Base-by-base conservation (phyloP, 2,329 filamentous ascomycete species). In the Didymella pinodella region DNA sequence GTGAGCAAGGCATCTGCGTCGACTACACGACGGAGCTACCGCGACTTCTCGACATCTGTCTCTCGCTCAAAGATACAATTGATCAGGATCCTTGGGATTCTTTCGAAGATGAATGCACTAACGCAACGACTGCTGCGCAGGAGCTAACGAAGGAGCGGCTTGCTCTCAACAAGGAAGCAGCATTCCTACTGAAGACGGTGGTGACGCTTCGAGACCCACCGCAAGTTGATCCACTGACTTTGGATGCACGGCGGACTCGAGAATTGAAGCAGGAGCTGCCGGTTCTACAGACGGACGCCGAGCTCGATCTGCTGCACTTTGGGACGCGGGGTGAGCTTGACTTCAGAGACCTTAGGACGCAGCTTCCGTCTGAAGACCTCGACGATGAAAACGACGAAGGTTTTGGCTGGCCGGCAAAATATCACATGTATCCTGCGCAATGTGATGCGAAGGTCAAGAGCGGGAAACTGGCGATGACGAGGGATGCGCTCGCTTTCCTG, bases 191-290 rank as follows among this genome's bases (percentile, higher is more conserved):
- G 11, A 71, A 64, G 31, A 55, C 61, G 2, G 54, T 71, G 4
- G 50, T 63, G 22, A 44, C 29, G 5, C 22, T 67, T 4, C 64
- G 54, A 41, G 41, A 56, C 3, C 22, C 34, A 11, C 54, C 47
- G 2, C 11, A 50, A 6, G 29, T 47, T 12, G 52, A 57, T 1
- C 1, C 16, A 31, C 7, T 45, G 10, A 32, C 20, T 3, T 41
- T 12, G 63, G 63, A 56, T 46, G 22, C 56, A 54, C 61, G 54
- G 54, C 54, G 65, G 43, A 18, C 67, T 69, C 48, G 31, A 47
- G 31, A 67, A 16, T 51, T 81, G 36, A 84, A 80, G 60, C 57
- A 80, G 10, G 82, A 85, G 51, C 55, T 78, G 34, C 83, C 84
- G 2, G 49, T 85, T 0, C 70, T 85, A 7, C 53, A n/a, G 3